phyloP scores from a whole-genome alignment of 164 flowering plant genomes.

The Magnolia officinalis region DNA sequence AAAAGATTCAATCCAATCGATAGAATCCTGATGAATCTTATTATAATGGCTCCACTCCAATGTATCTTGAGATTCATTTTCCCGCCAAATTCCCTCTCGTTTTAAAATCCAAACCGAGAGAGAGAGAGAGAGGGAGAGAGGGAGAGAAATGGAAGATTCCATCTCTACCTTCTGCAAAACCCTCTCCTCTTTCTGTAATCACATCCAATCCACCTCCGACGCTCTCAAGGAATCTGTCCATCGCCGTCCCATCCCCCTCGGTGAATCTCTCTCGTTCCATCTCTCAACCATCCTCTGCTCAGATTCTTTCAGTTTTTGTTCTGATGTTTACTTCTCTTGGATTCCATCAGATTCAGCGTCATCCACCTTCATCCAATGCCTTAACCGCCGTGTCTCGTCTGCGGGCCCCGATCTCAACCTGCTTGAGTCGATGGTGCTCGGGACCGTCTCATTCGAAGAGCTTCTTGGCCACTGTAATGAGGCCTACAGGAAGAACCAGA shows the following conservation, averaged over 20 bases:
- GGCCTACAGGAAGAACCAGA: slow-evolving; percentile 59
- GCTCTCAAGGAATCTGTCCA: slow-evolving; percentile 67
- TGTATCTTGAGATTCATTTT: neutral
- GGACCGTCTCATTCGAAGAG: slow-evolving; percentile 86
- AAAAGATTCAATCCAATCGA: too few relatives aligned
- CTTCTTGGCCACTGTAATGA: slow-evolving; percentile 78
- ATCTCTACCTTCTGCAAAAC: slow-evolving; percentile 46
- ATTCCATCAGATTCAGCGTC: slow-evolving; percentile 65
- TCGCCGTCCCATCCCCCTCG: slow-evolving; percentile 81
- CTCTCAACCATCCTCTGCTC: neutral
- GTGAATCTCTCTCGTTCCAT: slow-evolving; percentile 17
- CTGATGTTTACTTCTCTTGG: neutral
- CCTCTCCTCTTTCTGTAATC: slow-evolving; percentile 65
- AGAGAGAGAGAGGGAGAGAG: slow-evolving; percentile 1
- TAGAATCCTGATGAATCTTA: too few relatives aligned
- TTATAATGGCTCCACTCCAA: too few relatives aligned
- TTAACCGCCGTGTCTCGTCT: slow-evolving; percentile 52
- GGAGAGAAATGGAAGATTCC: slow-evolving; percentile 46
- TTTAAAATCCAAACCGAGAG: neutral
- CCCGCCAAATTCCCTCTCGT: neutral
- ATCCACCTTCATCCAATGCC: slow-evolving; percentile 59
- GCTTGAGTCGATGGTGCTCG: slow-evolving; percentile 78
- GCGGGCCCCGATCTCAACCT: slow-evolving; percentile 54
- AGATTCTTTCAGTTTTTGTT: neutral
- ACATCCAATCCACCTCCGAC: slow-evolving; percentile 47